Conservation (phyloP, 805 yeast genomes). For the Kockiozyma suomiensis region DNA sequence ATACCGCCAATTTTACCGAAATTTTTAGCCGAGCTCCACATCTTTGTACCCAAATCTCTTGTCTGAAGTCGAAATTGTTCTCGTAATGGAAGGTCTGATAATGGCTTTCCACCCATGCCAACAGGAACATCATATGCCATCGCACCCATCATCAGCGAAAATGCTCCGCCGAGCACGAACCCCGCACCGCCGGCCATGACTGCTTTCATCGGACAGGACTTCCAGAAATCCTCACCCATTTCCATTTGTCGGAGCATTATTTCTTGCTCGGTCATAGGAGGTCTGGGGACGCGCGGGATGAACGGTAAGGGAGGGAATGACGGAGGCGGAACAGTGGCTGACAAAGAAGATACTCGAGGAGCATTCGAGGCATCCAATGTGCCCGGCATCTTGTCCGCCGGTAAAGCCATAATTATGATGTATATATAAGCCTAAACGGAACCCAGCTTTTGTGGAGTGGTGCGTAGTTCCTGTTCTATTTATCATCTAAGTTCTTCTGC, state of each 20-base stretch:
- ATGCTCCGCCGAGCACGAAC: conserved; percentile 90
- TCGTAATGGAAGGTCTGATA: conserved; percentile 79
- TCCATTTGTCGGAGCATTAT: conserved; percentile 19
- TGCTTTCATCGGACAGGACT: conserved; percentile 94
- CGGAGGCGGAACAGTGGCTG: conserved; percentile 3
- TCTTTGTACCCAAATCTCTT: conserved; percentile 85
- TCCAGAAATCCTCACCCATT: conserved; percentile 27
- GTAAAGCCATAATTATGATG: neutral
- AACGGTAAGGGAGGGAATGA: conserved; percentile 20
- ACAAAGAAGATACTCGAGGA: neutral
- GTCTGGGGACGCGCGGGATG: conserved; percentile 19
- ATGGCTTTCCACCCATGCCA: conserved; percentile 47
- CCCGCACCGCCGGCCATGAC: conserved; percentile 92
- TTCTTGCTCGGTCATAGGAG: conserved; percentile 23
- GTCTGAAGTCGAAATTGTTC: conserved; percentile 93
- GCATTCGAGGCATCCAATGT: neutral
- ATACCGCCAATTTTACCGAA: conserved; percentile 92
- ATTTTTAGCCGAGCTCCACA: conserved; percentile 88
- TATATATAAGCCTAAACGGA: neutral
- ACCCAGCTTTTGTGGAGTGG: too few relatives aligned
- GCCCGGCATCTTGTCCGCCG: neutral
- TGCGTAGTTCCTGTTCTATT: too few relatives aligned
- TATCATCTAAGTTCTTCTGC: neutral
- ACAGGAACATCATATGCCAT: conserved; percentile 87
- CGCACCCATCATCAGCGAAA: conserved; percentile 83